Conservation (phyloP, 2,329 filamentous ascomycete species). For the Thielaviopsis euricoi region DNA sequence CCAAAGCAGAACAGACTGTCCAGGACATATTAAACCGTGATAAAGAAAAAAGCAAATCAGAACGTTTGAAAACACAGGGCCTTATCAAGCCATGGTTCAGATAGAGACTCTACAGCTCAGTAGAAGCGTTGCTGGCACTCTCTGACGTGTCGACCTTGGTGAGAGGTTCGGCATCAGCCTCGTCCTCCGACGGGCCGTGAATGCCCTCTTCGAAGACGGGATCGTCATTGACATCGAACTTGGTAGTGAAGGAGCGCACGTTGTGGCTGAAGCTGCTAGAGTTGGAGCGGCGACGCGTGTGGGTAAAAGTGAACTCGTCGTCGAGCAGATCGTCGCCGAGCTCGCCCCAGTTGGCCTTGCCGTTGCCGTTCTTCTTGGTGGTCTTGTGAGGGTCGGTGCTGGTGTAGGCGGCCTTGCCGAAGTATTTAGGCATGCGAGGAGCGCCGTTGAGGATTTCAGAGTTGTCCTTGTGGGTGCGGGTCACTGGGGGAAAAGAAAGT, state of each 20-base stretch:
- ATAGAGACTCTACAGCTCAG: slow-evolving; percentile 2
- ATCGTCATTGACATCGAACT: slow-evolving; percentile 88
- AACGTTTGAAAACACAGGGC: not conserved
- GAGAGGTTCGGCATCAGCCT: slow-evolving; percentile 32
- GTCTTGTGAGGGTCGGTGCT: slow-evolving; percentile 79
- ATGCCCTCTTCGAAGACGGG: slow-evolving; percentile 81
- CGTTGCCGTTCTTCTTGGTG: slow-evolving; percentile 80
- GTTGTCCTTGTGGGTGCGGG: slow-evolving; percentile 70
- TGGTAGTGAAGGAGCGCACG: slow-evolving; percentile 76
- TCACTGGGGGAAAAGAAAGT: slow-evolving; percentile 47
- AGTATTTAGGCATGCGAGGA: slow-evolving; percentile 82
- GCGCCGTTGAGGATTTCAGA: slow-evolving; percentile 63
- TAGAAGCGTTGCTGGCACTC: slow-evolving; percentile 36
- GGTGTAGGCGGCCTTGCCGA: slow-evolving; percentile 69
- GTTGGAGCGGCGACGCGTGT: slow-evolving; percentile 83
- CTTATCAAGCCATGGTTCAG: too few species aligned
- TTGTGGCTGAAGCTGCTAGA: slow-evolving; percentile 58
- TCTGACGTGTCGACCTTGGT: slow-evolving; percentile 43
- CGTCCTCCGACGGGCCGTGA: slow-evolving; percentile 48
- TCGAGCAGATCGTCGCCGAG: slow-evolving; percentile 71
- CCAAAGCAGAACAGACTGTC: not conserved
- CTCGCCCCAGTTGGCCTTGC: slow-evolving; percentile 86
- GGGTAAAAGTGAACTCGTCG: slow-evolving; percentile 65
- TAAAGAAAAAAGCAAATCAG: not conserved
- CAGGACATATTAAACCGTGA: not conserved